These are phyloP conservation scores for Yarrowia sp. DNA, from an alignment of 805 yeast genomes.

Conservation along the genomic window DNA sequence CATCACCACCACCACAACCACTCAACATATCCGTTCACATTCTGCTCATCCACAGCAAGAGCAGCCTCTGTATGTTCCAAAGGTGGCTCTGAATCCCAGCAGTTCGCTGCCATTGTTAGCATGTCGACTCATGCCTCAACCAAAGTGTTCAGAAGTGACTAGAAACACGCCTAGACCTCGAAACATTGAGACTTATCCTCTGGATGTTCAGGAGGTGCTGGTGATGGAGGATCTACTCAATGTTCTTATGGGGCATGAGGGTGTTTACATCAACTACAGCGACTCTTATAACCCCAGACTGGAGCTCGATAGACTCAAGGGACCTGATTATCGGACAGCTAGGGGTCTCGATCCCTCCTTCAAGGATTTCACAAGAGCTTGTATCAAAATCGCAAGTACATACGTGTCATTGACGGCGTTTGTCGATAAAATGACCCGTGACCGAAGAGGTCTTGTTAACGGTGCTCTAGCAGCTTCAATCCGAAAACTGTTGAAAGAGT, in stretches of 20 bases:
- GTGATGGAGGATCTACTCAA: constrained; percentile 72
- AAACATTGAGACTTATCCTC: constrained; percentile 21
- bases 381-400: constrained; percentile 68
- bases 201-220: constrained; percentile 66
- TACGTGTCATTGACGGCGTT: constrained; percentile 66
- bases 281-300: constrained; percentile 62
- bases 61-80: constrained; percentile 35
- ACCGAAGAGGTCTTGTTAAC: constrained; percentile 69
- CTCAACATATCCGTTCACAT: constrained; percentile 25
- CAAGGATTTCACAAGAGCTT: constrained; percentile 68
- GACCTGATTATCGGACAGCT: constrained; percentile 79
- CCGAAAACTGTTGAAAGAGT: constrained; percentile 53
- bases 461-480: constrained; percentile 75
- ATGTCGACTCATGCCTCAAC: constrained; percentile 40
- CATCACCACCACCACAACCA: constrained; percentile 25
- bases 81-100: constrained; percentile 18
- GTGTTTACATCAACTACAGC: constrained; percentile 73
- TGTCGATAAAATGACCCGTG: constrained; percentile 62
- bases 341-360: constrained; percentile 75
- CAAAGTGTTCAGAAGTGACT: constrained; percentile 42
- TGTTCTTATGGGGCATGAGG: constrained; percentile 70
- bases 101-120: constrained; percentile 39
- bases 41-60: constrained; percentile 19
- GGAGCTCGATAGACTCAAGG: constrained; percentile 57
- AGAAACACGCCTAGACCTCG: constrained; percentile 31